These are phyloP conservation scores for Glycine tomentella DNA, from an alignment of 306 rosid species.

Conservation along the genomic window DNA sequence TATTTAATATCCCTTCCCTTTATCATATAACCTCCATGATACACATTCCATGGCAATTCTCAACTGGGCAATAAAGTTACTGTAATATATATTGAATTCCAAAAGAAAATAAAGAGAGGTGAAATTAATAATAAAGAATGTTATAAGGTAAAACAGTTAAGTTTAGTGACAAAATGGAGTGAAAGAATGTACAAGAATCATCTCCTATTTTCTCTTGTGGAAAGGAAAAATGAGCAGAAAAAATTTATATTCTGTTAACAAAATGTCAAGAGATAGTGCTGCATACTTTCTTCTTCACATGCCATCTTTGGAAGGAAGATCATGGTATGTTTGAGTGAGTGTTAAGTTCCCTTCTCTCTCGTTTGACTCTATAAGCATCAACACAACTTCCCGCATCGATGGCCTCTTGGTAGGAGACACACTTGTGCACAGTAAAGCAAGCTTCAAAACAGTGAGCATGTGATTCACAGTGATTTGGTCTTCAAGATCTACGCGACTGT, in stretches of 20 bases:
- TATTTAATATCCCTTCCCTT: conserved; percentile 26
- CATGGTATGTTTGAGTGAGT: conserved; percentile 56
- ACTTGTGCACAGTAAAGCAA: conserved; percentile 83
- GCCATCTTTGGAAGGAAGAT: conserved; percentile 61
- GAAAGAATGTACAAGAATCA: conserved; percentile 68
- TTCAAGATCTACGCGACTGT: conserved; percentile 69
- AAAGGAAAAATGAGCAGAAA: conserved; percentile 47
- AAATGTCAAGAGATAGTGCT: conserved; percentile 40
- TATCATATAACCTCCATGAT: conserved; percentile 43
- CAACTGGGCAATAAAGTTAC: conserved; percentile 64
- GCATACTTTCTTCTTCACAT: conserved; percentile 41
- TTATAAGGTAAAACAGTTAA: conserved; percentile 42
- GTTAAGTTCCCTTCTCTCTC: conserved; percentile 63
- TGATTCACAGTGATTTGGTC: conserved; percentile 67
- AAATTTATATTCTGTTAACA: conserved; percentile 48
- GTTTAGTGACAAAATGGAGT: conserved; percentile 41
- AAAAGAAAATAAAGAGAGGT: conserved; percentile 48
- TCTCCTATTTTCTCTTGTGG: conserved; percentile 47
- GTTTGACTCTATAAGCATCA: conserved; percentile 80
- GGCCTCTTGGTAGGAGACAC: conserved; percentile 76
- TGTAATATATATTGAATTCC: conserved; percentile 43
- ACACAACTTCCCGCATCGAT: conserved; percentile 81
- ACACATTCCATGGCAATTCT: conserved; percentile 42
- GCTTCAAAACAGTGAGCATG: conserved; percentile 81
- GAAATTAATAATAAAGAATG: conserved; percentile 43